Evolutionary conservation across 1,139 yeast genomes (phyloP).

Genomic region (Geotrichum bryndzae): DNA sequence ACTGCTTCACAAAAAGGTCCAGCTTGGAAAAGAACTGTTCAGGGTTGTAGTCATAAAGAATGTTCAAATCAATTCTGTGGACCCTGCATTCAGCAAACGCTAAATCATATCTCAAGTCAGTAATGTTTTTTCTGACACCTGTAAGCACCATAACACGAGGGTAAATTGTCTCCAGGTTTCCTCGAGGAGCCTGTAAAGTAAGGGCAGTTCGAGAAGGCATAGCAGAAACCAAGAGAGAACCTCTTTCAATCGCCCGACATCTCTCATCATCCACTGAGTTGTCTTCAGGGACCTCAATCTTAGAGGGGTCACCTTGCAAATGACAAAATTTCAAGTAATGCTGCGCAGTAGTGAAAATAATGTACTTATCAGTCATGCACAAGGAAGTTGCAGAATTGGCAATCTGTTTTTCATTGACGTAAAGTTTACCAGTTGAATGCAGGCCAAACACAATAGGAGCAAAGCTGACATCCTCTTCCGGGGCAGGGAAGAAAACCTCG

Average conservation of each 20-base stretch:
- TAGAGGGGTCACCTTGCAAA: constrained; percentile 41
- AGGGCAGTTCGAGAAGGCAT: constrained; percentile 83
- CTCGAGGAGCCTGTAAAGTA: constrained; percentile 89
- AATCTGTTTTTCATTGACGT: constrained; percentile 56
- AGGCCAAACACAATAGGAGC: constrained; percentile 58
- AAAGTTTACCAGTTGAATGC: constrained; percentile 61
- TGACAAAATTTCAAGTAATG: constrained; percentile 80
- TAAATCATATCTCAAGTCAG: constrained; percentile 48
- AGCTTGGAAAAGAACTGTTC: constrained; percentile 56
- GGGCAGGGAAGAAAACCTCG: constrained; percentile 25
- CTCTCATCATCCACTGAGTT: constrained; percentile 60
- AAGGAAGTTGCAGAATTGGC: constrained; percentile 79
- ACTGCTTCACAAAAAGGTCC: constrained; percentile 63
- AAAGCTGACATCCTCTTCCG: constrained; percentile 25
- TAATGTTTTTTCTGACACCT: constrained; percentile 69
- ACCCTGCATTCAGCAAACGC: constrained; percentile 84
- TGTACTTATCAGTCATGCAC: constrained; percentile 61
- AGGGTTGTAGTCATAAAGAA: constrained; percentile 83
- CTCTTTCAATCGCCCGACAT: constrained; percentile 82
- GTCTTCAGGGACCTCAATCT: constrained; percentile 33
- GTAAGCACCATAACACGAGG: constrained; percentile 89
- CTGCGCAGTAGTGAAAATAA: constrained; percentile 84
- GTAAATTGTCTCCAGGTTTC: constrained; percentile 87
- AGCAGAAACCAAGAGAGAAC: constrained; percentile 71
- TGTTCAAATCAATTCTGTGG: constrained; percentile 86